Conservation (phyloP, 768 basidiomycete genomes). For the Tulasnella sp. region DNA sequence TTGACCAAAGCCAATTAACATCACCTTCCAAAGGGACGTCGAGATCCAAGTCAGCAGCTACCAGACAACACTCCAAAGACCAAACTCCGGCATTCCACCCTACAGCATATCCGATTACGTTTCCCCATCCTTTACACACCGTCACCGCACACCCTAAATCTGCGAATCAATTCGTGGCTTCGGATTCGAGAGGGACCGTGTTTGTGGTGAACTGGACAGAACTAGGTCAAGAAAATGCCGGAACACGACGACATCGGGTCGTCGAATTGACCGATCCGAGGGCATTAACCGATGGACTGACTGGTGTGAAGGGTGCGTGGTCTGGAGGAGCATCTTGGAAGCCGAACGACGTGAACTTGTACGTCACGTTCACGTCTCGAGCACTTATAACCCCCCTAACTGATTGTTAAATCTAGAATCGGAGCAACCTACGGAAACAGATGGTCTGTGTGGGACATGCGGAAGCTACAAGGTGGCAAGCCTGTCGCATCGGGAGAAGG, state of each 20-base stretch:
- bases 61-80: slow-evolving; percentile 23
- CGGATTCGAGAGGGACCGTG: slow-evolving; percentile 59
- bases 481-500: slow-evolving; percentile 48
- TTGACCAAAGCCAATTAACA: neutral
- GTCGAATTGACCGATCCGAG: slow-evolving; percentile 62
- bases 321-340: slow-evolving; percentile 59
- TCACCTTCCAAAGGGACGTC: neutral
- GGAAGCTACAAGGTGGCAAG: slow-evolving; percentile 58
- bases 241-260: slow-evolving; percentile 38
- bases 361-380: slow-evolving; percentile 23
- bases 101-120: slow-evolving; percentile 33
- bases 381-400: neutral
- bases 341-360: slow-evolving; percentile 59
- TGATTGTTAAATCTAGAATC: slow-evolving; percentile 35
- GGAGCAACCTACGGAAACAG: slow-evolving; percentile 61
- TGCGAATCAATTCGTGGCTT: slow-evolving; percentile 62
- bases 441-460: slow-evolving; percentile 67
- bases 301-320: slow-evolving; percentile 36
- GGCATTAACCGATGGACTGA: slow-evolving; percentile 40
- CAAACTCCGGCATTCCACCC: slow-evolving; percentile 37
- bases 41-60: slow-evolving; percentile 25
- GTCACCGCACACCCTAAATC: slow-evolving; percentile 58
- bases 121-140: slow-evolving; percentile 55
- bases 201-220: slow-evolving; percentile 78
- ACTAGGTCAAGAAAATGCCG: slow-evolving; percentile 34